Evolutionary conservation across 2,329 filamentous ascomycete species (phyloP), one percentile per base, ranked within the genome.

Genomic region (Dendryphion nanum): DNA sequence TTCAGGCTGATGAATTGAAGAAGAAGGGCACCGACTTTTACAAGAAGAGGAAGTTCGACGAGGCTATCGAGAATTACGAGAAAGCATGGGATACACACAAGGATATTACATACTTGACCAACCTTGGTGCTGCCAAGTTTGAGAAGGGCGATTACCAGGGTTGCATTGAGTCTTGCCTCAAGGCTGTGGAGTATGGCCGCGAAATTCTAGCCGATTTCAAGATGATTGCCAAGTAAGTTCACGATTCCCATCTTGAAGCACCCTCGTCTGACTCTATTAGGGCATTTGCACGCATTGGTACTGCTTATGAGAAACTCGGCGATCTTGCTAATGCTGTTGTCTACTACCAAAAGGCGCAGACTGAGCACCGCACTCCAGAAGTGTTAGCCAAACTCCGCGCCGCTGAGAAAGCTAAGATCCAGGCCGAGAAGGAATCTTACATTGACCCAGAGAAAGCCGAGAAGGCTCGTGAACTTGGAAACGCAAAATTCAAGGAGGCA

Each of bases 31-130:
- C 91, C 12, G 89, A 93, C 55, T 84, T 85, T 67, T 98, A 98
- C 78, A 98, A 98, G 83, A 97, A 97, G 80, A 85, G 89, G 53
- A 83, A 96, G 63, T 96, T 98, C 53, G 93, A 97, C 57, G 82
- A 86, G 61, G 93, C 93, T 35, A 96, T 98, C 57, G 81, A 83
- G 62, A 89, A 98, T 73, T 98, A 98, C 76, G 79, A 69, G 64
- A 94, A 95, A 67, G 93, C 93, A 0, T 98, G 93, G 93, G 90
- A 95, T 42, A 69, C 86, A 26, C 77, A 88, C 79, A 93, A 96
- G 76, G 93, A 98, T 59, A 95, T 98, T 59, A 93, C 91, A 13
- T 98, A 98, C 71, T 78, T 97, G 43, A 98, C 94, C 74, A 98
- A 98, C 71, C 78, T 95, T 20, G 89, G 89, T 43, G 93, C 93